Base-by-base conservation (phyloP, 768 basidiomycete genomes). In the Trametes elegans region DNA sequence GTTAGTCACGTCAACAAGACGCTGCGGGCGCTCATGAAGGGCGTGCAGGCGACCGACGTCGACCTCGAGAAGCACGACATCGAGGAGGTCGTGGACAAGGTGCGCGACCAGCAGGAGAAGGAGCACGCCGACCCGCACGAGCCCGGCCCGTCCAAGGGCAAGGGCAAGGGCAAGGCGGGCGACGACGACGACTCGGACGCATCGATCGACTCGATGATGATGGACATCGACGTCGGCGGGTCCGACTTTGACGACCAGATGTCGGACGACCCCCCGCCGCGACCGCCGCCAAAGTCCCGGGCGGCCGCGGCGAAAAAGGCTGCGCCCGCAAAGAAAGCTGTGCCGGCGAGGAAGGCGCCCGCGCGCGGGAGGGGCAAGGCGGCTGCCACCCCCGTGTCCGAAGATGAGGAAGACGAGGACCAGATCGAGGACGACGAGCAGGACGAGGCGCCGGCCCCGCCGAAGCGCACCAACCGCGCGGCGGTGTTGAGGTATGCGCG, bases 51-150 rank as follows among this genome's bases (percentile, higher is more conserved):
- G n/a, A 79, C 76, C 8, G 85, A 78, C 8, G 86, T 78, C 8
- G 83, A 86, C 7, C 59, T 87, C 11, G 82, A 82, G n/a, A 89
- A 92, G 56, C 84, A 84, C 14, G 84, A 84, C 18, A 70, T 93
- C 7, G 88, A 90, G 32, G 87, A 90, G 52, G 72, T 84, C 70
- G 90, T 90, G 3, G 74, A 73, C 51, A 84, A 82, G 68, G 85
- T 85, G n/a, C 85, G 84, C 64, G 82, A 86, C 61, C 73, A 83
- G 43, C 82, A 86, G 43, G 85, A 90, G 19, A 76, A 83, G 55
- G 79, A 81, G 29, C 87, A 85, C 52, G 66, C 67, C 1, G 84
- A 84, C 62, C 76, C 76, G 45, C 63, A 62, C 62, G 67, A 38
- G 67, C 68, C 16, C 74, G 75, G 58, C 58, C 67, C 32, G 23